Conservation (phyloP, 495 filamentous ascomycete species). For the Trichocladium uniseriatum region DNA sequence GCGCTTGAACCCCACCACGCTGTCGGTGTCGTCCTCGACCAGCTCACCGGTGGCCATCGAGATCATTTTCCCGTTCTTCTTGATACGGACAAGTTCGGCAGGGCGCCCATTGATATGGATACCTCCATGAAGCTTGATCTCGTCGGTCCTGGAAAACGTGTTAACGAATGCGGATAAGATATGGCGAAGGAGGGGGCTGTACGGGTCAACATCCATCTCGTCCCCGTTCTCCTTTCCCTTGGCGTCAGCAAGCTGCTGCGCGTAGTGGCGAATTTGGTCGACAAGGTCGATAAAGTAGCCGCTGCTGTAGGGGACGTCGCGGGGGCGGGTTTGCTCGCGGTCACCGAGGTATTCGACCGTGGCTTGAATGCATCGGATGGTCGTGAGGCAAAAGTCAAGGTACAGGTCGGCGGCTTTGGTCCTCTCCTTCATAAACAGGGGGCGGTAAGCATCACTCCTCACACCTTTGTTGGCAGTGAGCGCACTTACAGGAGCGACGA, state of each 20-base stretch:
- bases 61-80: constrained; percentile 65
- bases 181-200: constrained; percentile 20
- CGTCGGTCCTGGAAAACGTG: constrained; percentile 44
- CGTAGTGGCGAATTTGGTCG: constrained; percentile 73
- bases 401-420: constrained; percentile 58
- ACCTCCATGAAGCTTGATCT: constrained; percentile 65
- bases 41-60: constrained; percentile 56
- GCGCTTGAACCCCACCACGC: constrained; percentile 49
- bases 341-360: constrained; percentile 72
- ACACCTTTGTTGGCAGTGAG: constrained; percentile 40
- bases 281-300: constrained; percentile 91
- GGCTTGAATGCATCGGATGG: constrained; percentile 75
- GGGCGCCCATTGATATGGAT: constrained; percentile 66
- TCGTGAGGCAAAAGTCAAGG: constrained; percentile 75
- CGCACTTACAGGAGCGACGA: constrained; percentile 73
- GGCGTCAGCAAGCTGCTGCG: constrained; percentile 44
- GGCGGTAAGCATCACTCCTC: constrained; percentile 58
- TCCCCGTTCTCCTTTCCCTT: constrained; percentile 41
- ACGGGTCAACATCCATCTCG: constrained; percentile 47
- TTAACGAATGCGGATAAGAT: constrained; percentile 29
- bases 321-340: constrained; percentile 66
- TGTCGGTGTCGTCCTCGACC: constrained; percentile 38
- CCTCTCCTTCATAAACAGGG: constrained; percentile 57
- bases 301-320: constrained; percentile 81
- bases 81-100: constrained; percentile 64